Evolutionary conservation across 768 basidiomycete genomes (phyloP).

Genomic region (Russula earlei): DNA sequence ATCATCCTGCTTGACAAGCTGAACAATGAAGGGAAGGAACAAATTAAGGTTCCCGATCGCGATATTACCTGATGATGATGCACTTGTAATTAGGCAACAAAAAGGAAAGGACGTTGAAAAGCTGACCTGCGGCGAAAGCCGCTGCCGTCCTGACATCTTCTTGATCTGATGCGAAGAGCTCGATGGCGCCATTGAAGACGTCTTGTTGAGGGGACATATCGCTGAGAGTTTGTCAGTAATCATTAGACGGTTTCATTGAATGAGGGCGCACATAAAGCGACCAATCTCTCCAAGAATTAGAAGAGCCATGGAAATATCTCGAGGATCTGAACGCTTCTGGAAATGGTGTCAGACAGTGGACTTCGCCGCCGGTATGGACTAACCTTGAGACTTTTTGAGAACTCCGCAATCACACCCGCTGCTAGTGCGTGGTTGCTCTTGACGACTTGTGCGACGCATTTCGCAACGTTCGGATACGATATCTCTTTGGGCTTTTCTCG

Average conservation of each 20-base stretch:
- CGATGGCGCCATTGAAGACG: constrained; percentile 66
- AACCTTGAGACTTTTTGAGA: constrained; percentile 74
- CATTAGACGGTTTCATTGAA: background rate
- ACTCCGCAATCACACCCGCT: constrained; percentile 78
- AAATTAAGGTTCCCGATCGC: constrained; percentile 86
- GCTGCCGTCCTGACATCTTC: constrained; percentile 88
- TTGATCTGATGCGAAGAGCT: constrained; percentile 64
- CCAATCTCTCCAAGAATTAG: constrained; percentile 91
- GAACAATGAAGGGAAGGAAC: constrained; percentile 80
- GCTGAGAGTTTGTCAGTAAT: constrained; percentile 33
- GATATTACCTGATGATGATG: constrained; percentile 60
- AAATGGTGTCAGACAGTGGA: background rate
- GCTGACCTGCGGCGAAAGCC: constrained; percentile 79
- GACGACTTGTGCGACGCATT: constrained; percentile 78
- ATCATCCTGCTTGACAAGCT: constrained; percentile 61
- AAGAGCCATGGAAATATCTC: constrained; percentile 70
- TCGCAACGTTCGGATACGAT: constrained; percentile 64
- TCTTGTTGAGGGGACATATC: constrained; percentile 78
- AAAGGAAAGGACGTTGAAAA: constrained; percentile 19
- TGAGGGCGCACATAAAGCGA: constrained; percentile 61
- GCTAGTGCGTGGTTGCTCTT: constrained; percentile 59
- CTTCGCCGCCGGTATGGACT: background rate
- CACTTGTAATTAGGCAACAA: background rate
- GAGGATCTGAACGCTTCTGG: constrained; percentile 32
- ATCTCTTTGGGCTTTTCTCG: constrained; percentile 59